Conservation (phyloP, 768 basidiomycete genomes). For the Lepiota venenata region DNA sequence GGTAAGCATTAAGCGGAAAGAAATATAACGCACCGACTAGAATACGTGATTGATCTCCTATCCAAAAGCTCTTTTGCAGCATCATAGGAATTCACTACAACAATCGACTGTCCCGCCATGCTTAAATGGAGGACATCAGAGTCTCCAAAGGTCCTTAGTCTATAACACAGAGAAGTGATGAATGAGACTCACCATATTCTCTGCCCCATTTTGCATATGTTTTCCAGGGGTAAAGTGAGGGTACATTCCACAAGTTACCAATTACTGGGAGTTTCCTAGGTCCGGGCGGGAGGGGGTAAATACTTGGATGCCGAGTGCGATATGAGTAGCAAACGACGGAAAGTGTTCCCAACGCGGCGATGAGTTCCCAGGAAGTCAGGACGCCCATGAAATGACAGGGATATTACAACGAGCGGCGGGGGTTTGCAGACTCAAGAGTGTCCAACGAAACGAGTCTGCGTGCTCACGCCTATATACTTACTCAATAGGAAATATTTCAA, state of each 20-base stretch:
- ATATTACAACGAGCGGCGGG: neutral
- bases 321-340: neutral
- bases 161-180: too few species aligned
- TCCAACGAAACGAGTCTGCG: too few species aligned
- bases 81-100: constrained; percentile 14
- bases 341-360: neutral
- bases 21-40: constrained; percentile 8
- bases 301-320: neutral
- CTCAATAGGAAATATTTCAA: too few species aligned
- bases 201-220: constrained; percentile 38
- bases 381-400: neutral
- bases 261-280: constrained; percentile 40
- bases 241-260: constrained; percentile 44
- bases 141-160: neutral
- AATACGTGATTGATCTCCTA: constrained; percentile 13
- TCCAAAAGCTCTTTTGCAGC: constrained; percentile 13
- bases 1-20: neutral
- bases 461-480: too few species aligned
- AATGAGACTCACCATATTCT: constrained; percentile 28
- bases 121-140: constrained; percentile 10
- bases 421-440: too few species aligned
- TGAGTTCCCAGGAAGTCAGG: neutral
- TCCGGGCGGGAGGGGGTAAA: constrained; percentile 31
- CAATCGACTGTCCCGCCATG: constrained; percentile 4
- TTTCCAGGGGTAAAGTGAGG: constrained; percentile 39